These are phyloP conservation scores for Iris pallida DNA, from an alignment of 116 monocot species.

Conservation along the genomic window DNA sequence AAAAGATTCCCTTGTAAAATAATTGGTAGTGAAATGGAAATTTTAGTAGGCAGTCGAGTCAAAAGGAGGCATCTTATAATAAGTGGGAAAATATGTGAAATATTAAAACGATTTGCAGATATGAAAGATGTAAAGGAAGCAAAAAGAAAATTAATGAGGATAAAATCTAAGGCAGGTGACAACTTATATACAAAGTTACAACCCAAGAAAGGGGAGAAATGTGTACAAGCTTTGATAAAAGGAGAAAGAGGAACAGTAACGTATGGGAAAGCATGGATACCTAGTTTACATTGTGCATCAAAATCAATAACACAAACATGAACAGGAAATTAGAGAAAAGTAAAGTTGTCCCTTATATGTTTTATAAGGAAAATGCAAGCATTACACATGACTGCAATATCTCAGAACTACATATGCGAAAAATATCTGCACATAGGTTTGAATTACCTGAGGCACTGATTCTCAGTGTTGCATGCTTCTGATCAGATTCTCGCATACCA, in stretches of 20 bases:
- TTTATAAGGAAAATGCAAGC: not conserved
- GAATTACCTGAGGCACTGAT: conserved; percentile 78
- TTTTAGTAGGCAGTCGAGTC: too few species aligned
- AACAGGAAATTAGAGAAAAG: not conserved
- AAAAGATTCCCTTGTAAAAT: too few species aligned
- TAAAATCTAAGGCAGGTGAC: not conserved
- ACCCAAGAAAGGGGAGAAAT: not conserved
- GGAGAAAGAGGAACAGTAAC: not conserved
- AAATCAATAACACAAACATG: not conserved
- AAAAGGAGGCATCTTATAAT: too few species aligned
- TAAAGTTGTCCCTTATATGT: not conserved
- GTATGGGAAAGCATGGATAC: not conserved
- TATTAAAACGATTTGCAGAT: too few species aligned
- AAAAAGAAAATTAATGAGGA: not conserved
- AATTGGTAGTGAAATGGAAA: too few species aligned
- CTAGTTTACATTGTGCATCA: not conserved
- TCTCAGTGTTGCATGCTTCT: conserved; percentile 79
- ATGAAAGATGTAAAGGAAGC: not conserved
- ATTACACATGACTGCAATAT: not conserved
- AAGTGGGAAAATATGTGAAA: too few species aligned
- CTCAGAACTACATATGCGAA: not conserved
- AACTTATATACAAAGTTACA: not conserved
- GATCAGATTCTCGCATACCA: conserved; percentile 94
- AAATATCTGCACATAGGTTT: not conserved
- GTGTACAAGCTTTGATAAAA: not conserved